Conservation (phyloP, 495 filamentous ascomycete species). For the Penicillium fimorum region DNA sequence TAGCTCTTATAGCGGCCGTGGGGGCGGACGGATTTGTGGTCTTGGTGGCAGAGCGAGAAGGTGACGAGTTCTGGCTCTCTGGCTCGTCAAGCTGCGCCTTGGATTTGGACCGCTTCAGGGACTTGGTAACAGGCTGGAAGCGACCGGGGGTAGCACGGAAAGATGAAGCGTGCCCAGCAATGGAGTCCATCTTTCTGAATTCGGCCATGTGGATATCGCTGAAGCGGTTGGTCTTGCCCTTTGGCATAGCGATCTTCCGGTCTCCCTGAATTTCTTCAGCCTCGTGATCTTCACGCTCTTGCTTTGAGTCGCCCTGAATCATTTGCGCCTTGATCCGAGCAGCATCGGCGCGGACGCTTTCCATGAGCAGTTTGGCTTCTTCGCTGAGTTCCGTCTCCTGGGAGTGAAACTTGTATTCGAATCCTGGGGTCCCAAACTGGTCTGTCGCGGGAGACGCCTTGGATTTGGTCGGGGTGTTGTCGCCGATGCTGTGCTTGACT, state of each 20-base stretch:
- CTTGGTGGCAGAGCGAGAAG: conserved; percentile 42
- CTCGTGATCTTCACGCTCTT: conserved; percentile 36
- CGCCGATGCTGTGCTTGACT: conserved; percentile 28
- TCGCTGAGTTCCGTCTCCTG: conserved; percentile 64
- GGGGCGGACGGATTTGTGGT: conserved; percentile 27
- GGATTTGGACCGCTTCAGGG: conserved; percentile 72
- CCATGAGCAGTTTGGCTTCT: conserved; percentile 75
- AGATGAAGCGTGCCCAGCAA: conserved; percentile 76
- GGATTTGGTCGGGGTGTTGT: conserved; percentile 47
- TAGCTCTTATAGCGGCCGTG: conserved; percentile 38
- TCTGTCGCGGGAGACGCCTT: conserved; percentile 37
- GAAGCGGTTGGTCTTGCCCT: conserved; percentile 72
- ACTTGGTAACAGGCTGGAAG: conserved; percentile 51
- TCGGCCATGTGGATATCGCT: conserved; percentile 79
- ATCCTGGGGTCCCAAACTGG: conserved; percentile 58
- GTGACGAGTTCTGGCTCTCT: conserved; percentile 32
- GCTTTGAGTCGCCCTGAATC: conserved; percentile 49
- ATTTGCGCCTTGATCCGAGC: conserved; percentile 65
- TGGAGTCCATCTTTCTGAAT: conserved; percentile 97
- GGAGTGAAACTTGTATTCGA: conserved; percentile 69
- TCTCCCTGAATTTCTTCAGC: conserved; percentile 40
- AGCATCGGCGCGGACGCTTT: conserved; percentile 67
- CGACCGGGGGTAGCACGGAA: conserved; percentile 65
- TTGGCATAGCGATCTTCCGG: conserved; percentile 75
- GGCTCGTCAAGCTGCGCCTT: conserved; percentile 68